These are phyloP conservation scores for Ceriops tagal DNA, from an alignment of 345 rosid species.

Conservation along the genomic window DNA sequence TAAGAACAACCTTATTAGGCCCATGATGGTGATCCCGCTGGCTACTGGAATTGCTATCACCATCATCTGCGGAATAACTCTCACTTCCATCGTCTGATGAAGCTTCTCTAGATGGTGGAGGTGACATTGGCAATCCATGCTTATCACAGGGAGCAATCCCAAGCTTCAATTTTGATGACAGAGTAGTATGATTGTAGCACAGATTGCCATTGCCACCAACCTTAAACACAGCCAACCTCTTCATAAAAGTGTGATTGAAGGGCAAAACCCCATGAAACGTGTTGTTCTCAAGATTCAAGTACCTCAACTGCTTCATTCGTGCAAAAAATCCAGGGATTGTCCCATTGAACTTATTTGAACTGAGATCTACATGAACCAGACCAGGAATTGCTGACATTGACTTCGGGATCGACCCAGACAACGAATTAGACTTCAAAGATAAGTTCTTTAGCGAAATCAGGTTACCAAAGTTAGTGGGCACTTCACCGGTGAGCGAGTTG, in stretches of 20 bases:
- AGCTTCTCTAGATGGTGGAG: slow-evolving; percentile 61
- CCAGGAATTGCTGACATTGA: slow-evolving; percentile 72
- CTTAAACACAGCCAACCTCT: slow-evolving; percentile 58
- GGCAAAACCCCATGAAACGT: slow-evolving; percentile 76
- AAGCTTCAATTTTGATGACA: slow-evolving; percentile 71
- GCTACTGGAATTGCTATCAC: slow-evolving; percentile 11
- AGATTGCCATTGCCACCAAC: slow-evolving; percentile 71
- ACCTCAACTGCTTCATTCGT: slow-evolving; percentile 56
- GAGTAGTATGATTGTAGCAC: slow-evolving; percentile 68
- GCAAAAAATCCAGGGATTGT: slow-evolving; percentile 74
- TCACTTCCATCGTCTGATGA: slow-evolving; percentile 30
- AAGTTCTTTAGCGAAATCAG: slow-evolving; percentile 61
- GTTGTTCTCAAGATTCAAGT: slow-evolving; percentile 73
- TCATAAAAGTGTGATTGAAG: slow-evolving; percentile 66
- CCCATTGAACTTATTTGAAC: slow-evolving; percentile 84
- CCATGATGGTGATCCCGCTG: too few relatives aligned
- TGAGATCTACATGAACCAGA: slow-evolving; percentile 71
- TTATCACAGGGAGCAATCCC: slow-evolving; percentile 85
- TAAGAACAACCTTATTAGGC: slow-evolving; percentile 17
- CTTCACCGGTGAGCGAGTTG: slow-evolving; percentile 59
- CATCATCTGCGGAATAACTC: slow-evolving; percentile 50
- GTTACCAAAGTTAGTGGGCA: slow-evolving; percentile 66
- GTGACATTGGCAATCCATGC: slow-evolving; percentile 84
- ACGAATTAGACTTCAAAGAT: slow-evolving; percentile 65
- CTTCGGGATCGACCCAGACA: slow-evolving; percentile 80